Base-by-base conservation (phyloP, 1,139 yeast genomes). In the Saccharomyces pastorianus region DNA sequence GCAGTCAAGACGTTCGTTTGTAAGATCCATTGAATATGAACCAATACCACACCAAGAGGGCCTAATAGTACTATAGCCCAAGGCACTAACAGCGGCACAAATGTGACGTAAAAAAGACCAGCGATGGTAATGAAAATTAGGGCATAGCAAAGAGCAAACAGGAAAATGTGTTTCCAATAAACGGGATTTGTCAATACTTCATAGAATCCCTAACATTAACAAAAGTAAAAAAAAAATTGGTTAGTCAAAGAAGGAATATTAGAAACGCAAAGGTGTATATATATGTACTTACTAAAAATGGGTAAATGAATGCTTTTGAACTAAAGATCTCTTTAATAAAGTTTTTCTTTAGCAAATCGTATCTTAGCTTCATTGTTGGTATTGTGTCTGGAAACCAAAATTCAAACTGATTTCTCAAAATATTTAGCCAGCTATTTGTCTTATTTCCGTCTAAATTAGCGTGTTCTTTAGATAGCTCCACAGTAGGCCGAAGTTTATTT, bases 191-290 rank as follows among this genome's bases (percentile, higher is more conserved):
- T 57, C 6, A 59, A 8, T 20, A 65, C 61, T 27, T 63, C 64
- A 48, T 54, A 53, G 6, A 67, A 32, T 11, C 70, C 71, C 66
- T 66, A 47, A 64, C 5, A 3, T 68, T 2, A 73, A 51, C 25
- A 71, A 4, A 59, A 69, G 6, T 20, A 64, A 46, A 62, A 44
- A 51, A 67, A 51, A 42, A 71, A 60, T 20, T 74, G 59, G 4
- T 70, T 31, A 54, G 20, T 38, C 55, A 51, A 28, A 17, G 20
- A 50, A 49, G 11, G 49, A 49, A 56, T 49, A 46, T 54, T 50
- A 51, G 48, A 48, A 51, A 2, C 4, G 28, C n/a, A 20, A 48
- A 41, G 2, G 23, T 2, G 17, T 17, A 17, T 17, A n/a, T 8
- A 7, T 14, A 8, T n/a, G 27, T 51, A 56, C 61, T 52, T 58